Percentiles rank a stretch among this genome's conserved stretches.
Conservation (phyloP, 495 filamentous ascomycete genomes). For the Xylaria scruposa region DNA sequence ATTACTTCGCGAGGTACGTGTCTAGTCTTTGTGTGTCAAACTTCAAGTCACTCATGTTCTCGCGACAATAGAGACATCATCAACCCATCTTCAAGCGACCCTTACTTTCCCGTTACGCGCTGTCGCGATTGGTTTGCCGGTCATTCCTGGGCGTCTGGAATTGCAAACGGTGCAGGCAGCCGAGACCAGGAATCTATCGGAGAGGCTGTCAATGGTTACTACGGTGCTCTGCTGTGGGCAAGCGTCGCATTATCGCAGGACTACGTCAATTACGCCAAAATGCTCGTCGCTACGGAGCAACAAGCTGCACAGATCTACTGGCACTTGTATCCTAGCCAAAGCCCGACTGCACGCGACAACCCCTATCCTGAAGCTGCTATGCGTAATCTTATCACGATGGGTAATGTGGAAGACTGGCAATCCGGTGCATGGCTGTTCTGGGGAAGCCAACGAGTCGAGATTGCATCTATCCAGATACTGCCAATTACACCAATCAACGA, state of each 20-base stretch:
- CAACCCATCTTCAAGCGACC: slow-evolving; percentile 2
- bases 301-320: slow-evolving; percentile 1
- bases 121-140: slow-evolving; percentile 1
- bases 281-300: not conserved
- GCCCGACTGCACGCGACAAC: slow-evolving; percentile 5
- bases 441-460: not conserved
- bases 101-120: not conserved
- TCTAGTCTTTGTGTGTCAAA: not conserved
- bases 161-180: not conserved
- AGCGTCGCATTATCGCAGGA: slow-evolving; percentile 1
- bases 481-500: not conserved
- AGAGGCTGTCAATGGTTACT: not conserved
- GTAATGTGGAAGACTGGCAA: slow-evolving; percentile 4
- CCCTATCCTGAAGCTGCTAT: not conserved
- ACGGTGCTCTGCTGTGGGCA: not conserved
- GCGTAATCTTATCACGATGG: not conserved
- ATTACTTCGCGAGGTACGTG: not conserved
- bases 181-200: not conserved
- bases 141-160: not conserved
- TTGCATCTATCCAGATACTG: not conserved
- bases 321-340: slow-evolving; percentile 3
- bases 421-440: slow-evolving; percentile 4
- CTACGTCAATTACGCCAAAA: not conserved
- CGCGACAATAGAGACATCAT: not conserved
- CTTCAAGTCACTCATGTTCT: not conserved